Conservation (phyloP, 805 yeast species). For the Saccharomycopsis schoenii region DNA sequence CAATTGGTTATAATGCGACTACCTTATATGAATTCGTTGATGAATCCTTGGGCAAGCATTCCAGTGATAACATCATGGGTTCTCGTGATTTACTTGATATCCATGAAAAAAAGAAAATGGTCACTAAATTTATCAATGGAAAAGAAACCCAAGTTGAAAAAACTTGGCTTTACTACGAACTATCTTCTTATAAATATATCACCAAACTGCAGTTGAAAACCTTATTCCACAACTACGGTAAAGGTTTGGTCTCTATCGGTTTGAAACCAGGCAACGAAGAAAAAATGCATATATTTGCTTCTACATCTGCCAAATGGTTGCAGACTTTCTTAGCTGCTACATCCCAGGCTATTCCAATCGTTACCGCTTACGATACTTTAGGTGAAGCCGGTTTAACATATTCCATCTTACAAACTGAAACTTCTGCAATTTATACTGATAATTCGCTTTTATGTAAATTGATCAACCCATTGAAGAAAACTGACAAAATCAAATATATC, state of each 20-base stretch:
- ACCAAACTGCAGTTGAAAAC: conserved; percentile 48
- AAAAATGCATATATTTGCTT: conserved; percentile 74
- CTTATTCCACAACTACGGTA: conserved; percentile 46
- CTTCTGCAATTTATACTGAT: conserved; percentile 77
- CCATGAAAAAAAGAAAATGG: conserved; percentile 64
- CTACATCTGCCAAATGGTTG: conserved; percentile 88
- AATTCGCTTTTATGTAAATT: conserved; percentile 59
- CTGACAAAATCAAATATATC: conserved; percentile 51
- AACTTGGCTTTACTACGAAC: conserved; percentile 80
- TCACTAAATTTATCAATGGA: conserved; percentile 74
- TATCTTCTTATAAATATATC: conserved; percentile 59
- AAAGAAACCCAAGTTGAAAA: conserved; percentile 62
- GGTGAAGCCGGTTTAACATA: conserved; percentile 85
- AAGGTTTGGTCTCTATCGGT: conserved; percentile 71
- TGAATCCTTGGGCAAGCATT: conserved; percentile 52
- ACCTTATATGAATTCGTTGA: conserved; percentile 62
- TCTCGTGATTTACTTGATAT: conserved; percentile 69
- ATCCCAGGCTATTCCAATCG: conserved; percentile 74
- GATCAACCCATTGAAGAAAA: conserved; percentile 59
- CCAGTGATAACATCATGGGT: conserved; percentile 51
- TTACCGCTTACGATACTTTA: conserved; percentile 92
- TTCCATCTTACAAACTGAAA: conserved; percentile 73
- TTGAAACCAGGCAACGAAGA: conserved; percentile 49
- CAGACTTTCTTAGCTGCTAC: conserved; percentile 71
- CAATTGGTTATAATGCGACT: conserved; percentile 50